Conservation (phyloP, 1,284 basidiomycete species). For the Moesziomyces sp. region DNA sequence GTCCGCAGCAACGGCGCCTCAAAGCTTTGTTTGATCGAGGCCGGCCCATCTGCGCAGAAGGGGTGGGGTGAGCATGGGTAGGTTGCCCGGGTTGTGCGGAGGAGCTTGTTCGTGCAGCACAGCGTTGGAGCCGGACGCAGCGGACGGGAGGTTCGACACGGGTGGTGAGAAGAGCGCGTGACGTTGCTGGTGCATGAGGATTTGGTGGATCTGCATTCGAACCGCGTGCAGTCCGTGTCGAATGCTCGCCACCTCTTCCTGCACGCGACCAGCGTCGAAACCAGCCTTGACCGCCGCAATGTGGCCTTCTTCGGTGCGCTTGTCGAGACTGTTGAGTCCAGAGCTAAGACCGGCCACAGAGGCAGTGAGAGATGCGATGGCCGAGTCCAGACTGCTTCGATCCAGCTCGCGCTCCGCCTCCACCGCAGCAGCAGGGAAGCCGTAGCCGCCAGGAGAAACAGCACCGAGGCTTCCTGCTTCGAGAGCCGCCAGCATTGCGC, state of each 20-base stretch:
- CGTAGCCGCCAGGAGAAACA: constrained; percentile 6
- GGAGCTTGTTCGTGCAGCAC: not conserved
- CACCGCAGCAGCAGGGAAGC: not conserved
- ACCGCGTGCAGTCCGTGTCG: constrained; percentile 51
- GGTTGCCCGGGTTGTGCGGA: not conserved
- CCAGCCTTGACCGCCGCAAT: constrained; percentile 40
- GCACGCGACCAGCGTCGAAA: constrained; percentile 48
- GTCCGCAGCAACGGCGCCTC: not conserved
- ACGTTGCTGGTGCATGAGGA: constrained; percentile 45
- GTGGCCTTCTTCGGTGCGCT: constrained; percentile 45
- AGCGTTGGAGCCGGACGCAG: not conserved
- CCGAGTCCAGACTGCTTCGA: constrained; percentile 23
- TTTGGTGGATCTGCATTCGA: constrained; percentile 52
- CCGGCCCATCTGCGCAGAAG: constrained; percentile 38
- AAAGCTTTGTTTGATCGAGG: constrained; percentile 46
- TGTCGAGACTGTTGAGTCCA: constrained; percentile 30
- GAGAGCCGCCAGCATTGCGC: constrained; percentile 5
- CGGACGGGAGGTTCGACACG: no score
- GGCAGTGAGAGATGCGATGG: constrained; percentile 25
- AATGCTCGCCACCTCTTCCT: constrained; percentile 48
- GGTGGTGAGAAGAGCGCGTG: constrained; percentile 28
- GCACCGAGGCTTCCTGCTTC: constrained; percentile 4
- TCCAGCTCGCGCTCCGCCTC: constrained; percentile 17
- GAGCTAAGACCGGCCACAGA: constrained; percentile 19
- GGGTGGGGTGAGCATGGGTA: constrained; percentile 37